Conservation (phyloP, 2,329 filamentous ascomycete species). For the Didymellaceae sp. region DNA sequence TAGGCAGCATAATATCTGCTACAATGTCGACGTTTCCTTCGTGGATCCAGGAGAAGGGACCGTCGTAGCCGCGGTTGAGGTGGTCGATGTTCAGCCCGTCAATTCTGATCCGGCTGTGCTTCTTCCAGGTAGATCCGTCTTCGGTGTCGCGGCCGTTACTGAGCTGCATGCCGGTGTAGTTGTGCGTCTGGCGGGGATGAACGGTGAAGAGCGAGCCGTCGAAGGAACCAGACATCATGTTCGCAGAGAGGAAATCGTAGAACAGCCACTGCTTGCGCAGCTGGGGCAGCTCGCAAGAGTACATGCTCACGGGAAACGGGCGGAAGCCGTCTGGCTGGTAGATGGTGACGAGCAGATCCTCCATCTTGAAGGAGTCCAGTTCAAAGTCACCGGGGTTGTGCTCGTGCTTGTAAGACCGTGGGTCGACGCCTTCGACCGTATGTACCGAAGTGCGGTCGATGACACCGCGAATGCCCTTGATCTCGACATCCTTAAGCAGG, state of each 20-base stretch:
- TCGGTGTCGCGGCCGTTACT: conserved; percentile 63
- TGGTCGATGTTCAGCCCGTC: conserved; percentile 96
- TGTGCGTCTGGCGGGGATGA: conserved; percentile 89
- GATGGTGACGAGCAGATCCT: conserved; percentile 88
- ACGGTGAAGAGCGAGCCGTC: conserved; percentile 97
- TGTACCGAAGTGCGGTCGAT: conserved; percentile 85
- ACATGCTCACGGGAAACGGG: conserved; percentile 96
- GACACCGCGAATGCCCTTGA: conserved; percentile 91
- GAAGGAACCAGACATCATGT: conserved; percentile 93
- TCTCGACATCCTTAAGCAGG: conserved; percentile 86
- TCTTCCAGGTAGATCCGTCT: conserved; percentile 83
- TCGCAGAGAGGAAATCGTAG: conserved; percentile 95
- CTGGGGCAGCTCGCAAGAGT: conserved; percentile 90
- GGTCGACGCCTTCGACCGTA: conserved; percentile 76
- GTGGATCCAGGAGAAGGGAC: conserved; percentile 96
- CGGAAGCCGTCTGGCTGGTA: conserved; percentile 90
- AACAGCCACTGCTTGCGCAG: conserved; percentile 96
- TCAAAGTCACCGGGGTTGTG: conserved; percentile 95
- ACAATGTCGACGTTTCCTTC: conserved; percentile 97
- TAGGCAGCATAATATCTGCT: conserved; percentile 92
- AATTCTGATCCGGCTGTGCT: conserved; percentile 89
- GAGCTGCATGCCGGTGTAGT: conserved; percentile 70
- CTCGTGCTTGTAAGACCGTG: conserved; percentile 84
- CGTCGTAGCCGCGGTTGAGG: conserved; percentile 88
- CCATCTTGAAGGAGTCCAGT: conserved; percentile 94